Base-by-base conservation (phyloP, 257 asterid genomes). In the Fraxinus anomala region DNA sequence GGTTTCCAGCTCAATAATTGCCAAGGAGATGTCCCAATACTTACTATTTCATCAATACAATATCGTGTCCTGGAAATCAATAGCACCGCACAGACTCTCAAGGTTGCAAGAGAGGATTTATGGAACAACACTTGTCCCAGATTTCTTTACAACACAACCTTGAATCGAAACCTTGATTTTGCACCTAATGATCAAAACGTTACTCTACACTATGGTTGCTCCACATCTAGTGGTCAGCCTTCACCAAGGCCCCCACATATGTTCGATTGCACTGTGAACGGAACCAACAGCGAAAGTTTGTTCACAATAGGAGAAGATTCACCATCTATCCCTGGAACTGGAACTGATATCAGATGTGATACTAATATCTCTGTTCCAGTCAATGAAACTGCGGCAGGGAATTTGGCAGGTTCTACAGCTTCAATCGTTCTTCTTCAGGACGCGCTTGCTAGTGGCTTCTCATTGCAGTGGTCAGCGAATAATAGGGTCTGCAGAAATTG, bases 71-170 rank as follows among this genome's bases (percentile, higher is more conserved):
- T 87, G 0, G 0, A 0, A 0, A 39, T 81, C 4, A 0, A 83
- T 2, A 7, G 0, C 65, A 0, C 13, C 0, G 30, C 17, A 0
- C 72, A 34, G 30, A 83, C 80, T 0, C 16, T 87, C 0, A 80
- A 23, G 0, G 78, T 91, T 30, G 80, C 94, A 0, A 77, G 94
- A 78, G 69, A 85, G 37, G 97, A 91, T 79, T 76, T 93, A 0
- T 81, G 21, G 73, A 16, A 4, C 73, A 10, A 2, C 42, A 1
- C n/a, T 3, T 91, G 96, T 39, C 80, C 86, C 4, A 10, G 4
- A 0, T 1, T 3, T 2, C 61, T 39, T 24, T 1, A 3, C 44
- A 79, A 86, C 37, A 81, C 88, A 23, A 54, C 85, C 73, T 39
- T 88, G 16, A 39, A 82, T 72, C 44, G 11, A 6, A 36, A 13